Conservation (phyloP, 768 basidiomycete genomes). For the Leccinum olivaceopallidum region DNA sequence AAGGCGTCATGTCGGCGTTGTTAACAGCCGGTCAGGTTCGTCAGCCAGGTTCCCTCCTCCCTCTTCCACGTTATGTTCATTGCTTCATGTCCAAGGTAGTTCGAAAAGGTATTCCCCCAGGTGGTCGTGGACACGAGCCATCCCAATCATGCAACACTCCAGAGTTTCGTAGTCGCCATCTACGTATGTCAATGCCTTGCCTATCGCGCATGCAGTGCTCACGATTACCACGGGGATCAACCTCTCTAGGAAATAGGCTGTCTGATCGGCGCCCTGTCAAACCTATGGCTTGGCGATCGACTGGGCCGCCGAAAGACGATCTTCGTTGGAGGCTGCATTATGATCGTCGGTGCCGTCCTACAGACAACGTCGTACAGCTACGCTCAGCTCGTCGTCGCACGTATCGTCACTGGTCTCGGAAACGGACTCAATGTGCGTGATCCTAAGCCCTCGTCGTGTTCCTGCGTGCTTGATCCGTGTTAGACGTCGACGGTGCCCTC, state of each 20-base stretch:
- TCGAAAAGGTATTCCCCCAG: conserved; percentile 59
- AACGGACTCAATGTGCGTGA: conserved; percentile 59
- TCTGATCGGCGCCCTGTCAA: conserved; percentile 61
- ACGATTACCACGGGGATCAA: background rate
- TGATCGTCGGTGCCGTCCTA: conserved; percentile 63
- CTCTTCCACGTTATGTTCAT: background rate
- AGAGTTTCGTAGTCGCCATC: conserved; percentile 59
- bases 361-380: conserved; percentile 59
- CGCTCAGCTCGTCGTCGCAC: conserved; percentile 60
- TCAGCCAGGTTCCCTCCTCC: background rate
- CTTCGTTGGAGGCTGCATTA: conserved; percentile 54
- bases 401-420: conserved; percentile 61
- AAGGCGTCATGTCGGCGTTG: conserved; percentile 70
- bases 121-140: conserved; percentile 43
- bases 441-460: background rate
- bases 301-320: conserved; percentile 63
- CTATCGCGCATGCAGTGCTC: background rate
- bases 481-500: conserved; percentile 50
- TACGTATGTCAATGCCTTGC: conserved; percentile 39
- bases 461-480: background rate
- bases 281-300: conserved; percentile 58
- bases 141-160: conserved; percentile 50
- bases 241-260: conserved; percentile 60
- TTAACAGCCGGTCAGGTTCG: conserved; percentile 53
- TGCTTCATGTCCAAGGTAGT: conserved; percentile 34